These are phyloP conservation scores for Martiniozyma asiatica DNA, from an alignment of 1,139 yeast genomes.

Conservation along the genomic window DNA sequence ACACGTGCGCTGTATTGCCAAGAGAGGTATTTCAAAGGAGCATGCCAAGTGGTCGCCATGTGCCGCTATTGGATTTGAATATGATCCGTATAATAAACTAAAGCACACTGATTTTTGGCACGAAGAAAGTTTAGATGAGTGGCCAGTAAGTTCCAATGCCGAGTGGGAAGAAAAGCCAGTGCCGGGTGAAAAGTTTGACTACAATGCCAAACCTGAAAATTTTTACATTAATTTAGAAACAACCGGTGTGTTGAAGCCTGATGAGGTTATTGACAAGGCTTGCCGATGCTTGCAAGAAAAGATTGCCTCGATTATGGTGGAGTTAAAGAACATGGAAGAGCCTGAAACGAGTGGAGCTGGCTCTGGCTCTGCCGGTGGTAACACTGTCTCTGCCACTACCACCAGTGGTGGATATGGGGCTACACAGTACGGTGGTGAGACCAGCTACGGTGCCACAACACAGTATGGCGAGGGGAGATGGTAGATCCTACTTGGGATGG, in stretches of 20 bases:
- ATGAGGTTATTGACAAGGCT: constrained; percentile 78
- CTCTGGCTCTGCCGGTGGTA: no score
- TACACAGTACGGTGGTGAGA: no score
- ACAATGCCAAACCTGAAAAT: constrained; percentile 65
- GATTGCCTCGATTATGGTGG: constrained; percentile 80
- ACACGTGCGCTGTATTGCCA: constrained; percentile 82
- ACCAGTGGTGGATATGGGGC: no score
- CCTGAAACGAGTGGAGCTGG: no score
- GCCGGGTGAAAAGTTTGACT: constrained; percentile 81
- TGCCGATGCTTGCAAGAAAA: constrained; percentile 78
- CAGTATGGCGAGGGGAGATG: no score
- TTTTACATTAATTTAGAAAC: constrained; percentile 88
- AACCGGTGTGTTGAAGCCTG: constrained; percentile 78
- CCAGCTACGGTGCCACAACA: no score
- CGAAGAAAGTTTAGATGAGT: constrained; percentile 83
- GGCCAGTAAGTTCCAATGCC: constrained; percentile 84
- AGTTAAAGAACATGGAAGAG: no score
- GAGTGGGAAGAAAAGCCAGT: constrained; percentile 96
- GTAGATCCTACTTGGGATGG: no score
- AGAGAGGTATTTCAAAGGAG: constrained; percentile 95
- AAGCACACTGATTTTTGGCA: constrained; percentile 95
- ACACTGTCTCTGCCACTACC: no score
- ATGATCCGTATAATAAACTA: constrained; percentile 98
- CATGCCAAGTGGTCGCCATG: constrained; percentile 99
- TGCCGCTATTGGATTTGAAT: constrained; percentile 94